Evolutionary conservation across 257 asterid genomes (phyloP).

Genomic region (Solanum ossicruentum): DNA sequence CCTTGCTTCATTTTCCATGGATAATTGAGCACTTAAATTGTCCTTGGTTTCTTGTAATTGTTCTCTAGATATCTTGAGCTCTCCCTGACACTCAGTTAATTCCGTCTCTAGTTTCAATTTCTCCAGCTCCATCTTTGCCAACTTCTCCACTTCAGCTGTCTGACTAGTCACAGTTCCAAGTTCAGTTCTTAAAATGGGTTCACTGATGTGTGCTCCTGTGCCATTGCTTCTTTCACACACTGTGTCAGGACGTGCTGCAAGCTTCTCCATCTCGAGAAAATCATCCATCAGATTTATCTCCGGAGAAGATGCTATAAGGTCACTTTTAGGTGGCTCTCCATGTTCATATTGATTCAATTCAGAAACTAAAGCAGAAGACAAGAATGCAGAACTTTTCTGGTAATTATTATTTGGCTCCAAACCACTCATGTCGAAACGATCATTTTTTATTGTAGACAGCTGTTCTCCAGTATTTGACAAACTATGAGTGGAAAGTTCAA

Average conservation of each 20-base stretch:
- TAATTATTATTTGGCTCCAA: constrained; percentile 17
- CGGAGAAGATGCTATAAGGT: constrained; percentile 20
- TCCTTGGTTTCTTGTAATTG: background rate
- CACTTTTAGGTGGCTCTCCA: constrained; percentile 20
- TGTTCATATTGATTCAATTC: constrained; percentile 14
- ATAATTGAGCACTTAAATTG: constrained; percentile 1
- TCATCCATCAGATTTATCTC: constrained; percentile 73
- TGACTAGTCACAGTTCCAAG: constrained; percentile 13
- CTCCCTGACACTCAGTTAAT: constrained; percentile 22
- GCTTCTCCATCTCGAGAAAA: constrained; percentile 81
- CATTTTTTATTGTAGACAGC: constrained; percentile 15
- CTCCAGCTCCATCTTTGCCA: constrained; percentile 25
- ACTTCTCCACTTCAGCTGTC: constrained; percentile 27
- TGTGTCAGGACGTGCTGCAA: constrained; percentile 27
- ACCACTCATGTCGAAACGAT: constrained; percentile 14
- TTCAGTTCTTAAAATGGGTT: constrained; percentile 21
- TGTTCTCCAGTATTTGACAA: constrained; percentile 54
- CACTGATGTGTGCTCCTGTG: constrained; percentile 8
- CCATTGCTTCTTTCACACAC: constrained; percentile 2
- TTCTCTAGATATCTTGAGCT: constrained; percentile 28
- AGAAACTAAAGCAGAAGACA: background rate
- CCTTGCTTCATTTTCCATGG: constrained; percentile 4
- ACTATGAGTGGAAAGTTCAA: constrained; percentile 35
- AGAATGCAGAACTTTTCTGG: background rate
- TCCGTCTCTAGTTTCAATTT: constrained; percentile 29